A percentile compares a stretch with the other conserved stretches of the same genome.
Evolutionary conservation across 2,329 filamentous ascomycete species (phyloP).

Genomic region (Paecilomyces niveus): DNA sequence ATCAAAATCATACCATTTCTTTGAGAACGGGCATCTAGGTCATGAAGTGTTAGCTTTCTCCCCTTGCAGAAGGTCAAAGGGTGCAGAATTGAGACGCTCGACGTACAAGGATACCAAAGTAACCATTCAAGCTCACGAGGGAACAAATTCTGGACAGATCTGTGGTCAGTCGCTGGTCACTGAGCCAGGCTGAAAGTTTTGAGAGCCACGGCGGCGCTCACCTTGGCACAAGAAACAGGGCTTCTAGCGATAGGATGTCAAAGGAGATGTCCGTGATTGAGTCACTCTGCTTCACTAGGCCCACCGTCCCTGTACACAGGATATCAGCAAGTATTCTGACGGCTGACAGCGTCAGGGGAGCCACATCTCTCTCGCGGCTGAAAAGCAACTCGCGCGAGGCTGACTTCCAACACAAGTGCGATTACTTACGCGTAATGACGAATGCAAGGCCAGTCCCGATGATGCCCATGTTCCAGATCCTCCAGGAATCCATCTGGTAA

Average conservation of each 20-base stretch:
- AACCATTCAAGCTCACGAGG: constrained; percentile 76
- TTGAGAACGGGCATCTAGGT: constrained; percentile 74
- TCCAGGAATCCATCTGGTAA: constrained; percentile 79
- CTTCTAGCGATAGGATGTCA: constrained; percentile 82
- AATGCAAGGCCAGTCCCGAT: constrained; percentile 67
- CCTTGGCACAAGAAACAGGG: constrained; percentile 78
- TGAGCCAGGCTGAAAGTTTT: neutral
- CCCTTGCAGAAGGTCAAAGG: constrained; percentile 3
- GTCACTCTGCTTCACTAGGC: constrained; percentile 53
- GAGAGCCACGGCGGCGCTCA: constrained; percentile 16
- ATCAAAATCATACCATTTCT: constrained; percentile 60
- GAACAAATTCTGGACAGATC: constrained; percentile 62
- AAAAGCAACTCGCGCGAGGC: constrained; percentile 11
- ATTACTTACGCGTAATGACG: constrained; percentile 59
- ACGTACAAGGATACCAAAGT: constrained; percentile 56
- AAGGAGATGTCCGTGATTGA: constrained; percentile 72
- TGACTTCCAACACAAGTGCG: constrained; percentile 7
- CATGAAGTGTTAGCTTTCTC: constrained; percentile 4
- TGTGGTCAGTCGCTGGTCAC: constrained; percentile 4
- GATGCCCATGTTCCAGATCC: constrained; percentile 65
- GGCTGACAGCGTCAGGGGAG: neutral
- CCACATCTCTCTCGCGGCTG: neutral
- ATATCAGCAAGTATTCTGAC: neutral
- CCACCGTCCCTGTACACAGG: constrained; percentile 52
- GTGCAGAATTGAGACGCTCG: constrained; percentile 8